Conservation (phyloP, 176 grass and related monocot genomes). For the Oryza longistaminata region DNA sequence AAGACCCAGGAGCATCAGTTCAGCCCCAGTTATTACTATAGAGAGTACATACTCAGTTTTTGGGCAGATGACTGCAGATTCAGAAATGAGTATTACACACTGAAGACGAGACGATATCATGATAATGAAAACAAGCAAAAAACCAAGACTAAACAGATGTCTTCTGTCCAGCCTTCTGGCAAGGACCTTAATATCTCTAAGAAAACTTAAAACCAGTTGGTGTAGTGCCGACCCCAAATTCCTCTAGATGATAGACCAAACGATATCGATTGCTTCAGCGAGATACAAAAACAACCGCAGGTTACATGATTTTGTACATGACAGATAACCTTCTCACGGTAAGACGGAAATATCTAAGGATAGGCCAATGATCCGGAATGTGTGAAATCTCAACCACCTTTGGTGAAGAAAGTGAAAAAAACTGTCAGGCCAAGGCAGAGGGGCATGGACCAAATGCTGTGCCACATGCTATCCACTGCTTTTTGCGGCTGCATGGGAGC, state of each 20-base stretch:
- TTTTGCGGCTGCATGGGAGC: constrained; percentile 63
- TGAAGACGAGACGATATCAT: neutral
- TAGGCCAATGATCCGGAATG: constrained; percentile 25
- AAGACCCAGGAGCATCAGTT: neutral
- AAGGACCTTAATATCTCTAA: neutral
- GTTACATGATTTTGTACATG: constrained; percentile 35
- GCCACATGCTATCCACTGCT: constrained; percentile 88
- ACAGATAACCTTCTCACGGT: constrained; percentile 23
- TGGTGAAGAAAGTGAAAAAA: constrained; percentile 11
- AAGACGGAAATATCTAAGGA: constrained; percentile 29
- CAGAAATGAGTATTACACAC: constrained; percentile 41
- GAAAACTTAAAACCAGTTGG: neutral
- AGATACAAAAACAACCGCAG: constrained; percentile 26
- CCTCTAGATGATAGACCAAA: neutral
- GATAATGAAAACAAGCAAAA: constrained; percentile 7
- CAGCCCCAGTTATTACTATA: constrained; percentile 23
- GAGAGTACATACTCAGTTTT: constrained; percentile 27
- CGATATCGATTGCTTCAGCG: constrained; percentile 15
- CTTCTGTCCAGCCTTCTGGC: neutral
- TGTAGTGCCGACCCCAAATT: constrained; percentile 13
- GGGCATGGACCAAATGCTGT: constrained; percentile 73
- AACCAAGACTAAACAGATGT: constrained; percentile 24
- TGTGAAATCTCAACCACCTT: constrained; percentile 16
- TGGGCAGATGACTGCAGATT: constrained; percentile 27
- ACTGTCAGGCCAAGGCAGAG: constrained; percentile 64